These are phyloP conservation scores for Annulohypoxylon truncatum DNA, from an alignment of 2,329 filamentous ascomycete genomes.

Conservation along the genomic window DNA sequence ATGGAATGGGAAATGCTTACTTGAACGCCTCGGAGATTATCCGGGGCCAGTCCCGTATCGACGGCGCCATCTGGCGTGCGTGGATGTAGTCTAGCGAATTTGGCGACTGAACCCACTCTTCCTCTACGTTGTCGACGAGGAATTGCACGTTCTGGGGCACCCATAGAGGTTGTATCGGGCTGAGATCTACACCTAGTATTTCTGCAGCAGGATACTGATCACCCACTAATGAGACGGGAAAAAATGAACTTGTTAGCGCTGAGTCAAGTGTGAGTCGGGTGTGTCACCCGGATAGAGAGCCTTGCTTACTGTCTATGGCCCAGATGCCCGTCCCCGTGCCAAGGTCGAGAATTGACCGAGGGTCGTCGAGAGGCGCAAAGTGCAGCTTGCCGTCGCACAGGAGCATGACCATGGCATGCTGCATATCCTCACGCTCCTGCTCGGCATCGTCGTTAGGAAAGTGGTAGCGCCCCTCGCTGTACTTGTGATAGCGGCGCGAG, in stretches of 20 bases:
- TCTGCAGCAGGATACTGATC: constrained; percentile 55
- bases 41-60: constrained; percentile 65
- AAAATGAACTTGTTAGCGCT: constrained; percentile 21
- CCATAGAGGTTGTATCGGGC: constrained; percentile 56
- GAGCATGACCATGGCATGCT: constrained; percentile 43
- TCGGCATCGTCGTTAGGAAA: constrained; percentile 59
- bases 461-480: constrained; percentile 53
- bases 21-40: constrained; percentile 60
- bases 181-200: constrained; percentile 55
- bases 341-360: constrained; percentile 43
- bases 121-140: constrained; percentile 66
- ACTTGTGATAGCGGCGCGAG: constrained; percentile 57
- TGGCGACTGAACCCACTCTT: constrained; percentile 64
- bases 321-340: constrained; percentile 54
- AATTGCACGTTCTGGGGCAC: constrained; percentile 56
- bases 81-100: constrained; percentile 71
- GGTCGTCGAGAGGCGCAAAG: constrained; percentile 40
- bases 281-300: not conserved
- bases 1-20: constrained; percentile 50
- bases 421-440: constrained; percentile 55
- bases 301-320: constrained; percentile 46
- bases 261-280: constrained; percentile 12
- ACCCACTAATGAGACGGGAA: constrained; percentile 44
- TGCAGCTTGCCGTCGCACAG: constrained; percentile 48
- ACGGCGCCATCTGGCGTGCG: constrained; percentile 65